Percentiles rank a stretch among this genome's conserved stretches.
phyloP scores from a whole-genome alignment of 305 asterid genomes.

The Ajuga reptans region DNA sequence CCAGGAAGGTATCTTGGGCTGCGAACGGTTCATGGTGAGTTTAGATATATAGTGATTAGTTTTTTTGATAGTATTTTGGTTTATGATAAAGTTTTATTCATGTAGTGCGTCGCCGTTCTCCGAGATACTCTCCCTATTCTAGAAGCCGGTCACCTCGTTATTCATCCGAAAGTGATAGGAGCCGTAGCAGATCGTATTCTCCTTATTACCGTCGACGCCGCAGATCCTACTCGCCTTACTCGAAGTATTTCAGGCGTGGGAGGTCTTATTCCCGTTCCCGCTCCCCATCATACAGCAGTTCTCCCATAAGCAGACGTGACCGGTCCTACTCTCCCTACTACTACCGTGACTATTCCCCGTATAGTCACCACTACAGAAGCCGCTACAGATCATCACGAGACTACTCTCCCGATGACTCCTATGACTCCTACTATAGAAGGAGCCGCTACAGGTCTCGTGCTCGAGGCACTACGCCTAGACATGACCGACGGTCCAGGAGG shows the following conservation, averaged over 20 bases:
- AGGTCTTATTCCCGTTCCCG: slow-evolving; percentile 46
- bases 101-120: slow-evolving; percentile 45
- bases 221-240: slow-evolving; percentile 26
- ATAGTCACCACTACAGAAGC: slow-evolving; percentile 1
- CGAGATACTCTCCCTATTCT: slow-evolving; percentile 38
- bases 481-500: slow-evolving; percentile 23
- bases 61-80: not conserved
- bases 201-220: slow-evolving; percentile 32
- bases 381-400: slow-evolving; percentile 18
- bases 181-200: slow-evolving; percentile 43
- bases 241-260: slow-evolving; percentile 23
- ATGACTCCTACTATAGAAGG: slow-evolving; percentile 16
- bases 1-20: slow-evolving; percentile 83
- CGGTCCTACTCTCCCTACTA: slow-evolving; percentile 30
- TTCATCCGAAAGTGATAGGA: slow-evolving; percentile 44
- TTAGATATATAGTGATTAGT: not conserved
- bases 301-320: slow-evolving; percentile 12
- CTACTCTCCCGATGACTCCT: slow-evolving; percentile 26
- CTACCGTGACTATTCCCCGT: slow-evolving; percentile 25
- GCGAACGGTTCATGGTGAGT: slow-evolving; percentile 47
- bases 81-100: not conserved
- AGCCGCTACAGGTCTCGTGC: slow-evolving; percentile 30
- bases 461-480: slow-evolving; percentile 42
- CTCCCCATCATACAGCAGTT: slow-evolving; percentile 33
- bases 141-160: slow-evolving; percentile 45